A percentile compares a stretch with the other conserved stretches of the same genome.
These are phyloP conservation scores for Neofusicoccum sp. DNA, from an alignment of 2,329 filamentous ascomycete genomes.

Conservation along the genomic window DNA sequence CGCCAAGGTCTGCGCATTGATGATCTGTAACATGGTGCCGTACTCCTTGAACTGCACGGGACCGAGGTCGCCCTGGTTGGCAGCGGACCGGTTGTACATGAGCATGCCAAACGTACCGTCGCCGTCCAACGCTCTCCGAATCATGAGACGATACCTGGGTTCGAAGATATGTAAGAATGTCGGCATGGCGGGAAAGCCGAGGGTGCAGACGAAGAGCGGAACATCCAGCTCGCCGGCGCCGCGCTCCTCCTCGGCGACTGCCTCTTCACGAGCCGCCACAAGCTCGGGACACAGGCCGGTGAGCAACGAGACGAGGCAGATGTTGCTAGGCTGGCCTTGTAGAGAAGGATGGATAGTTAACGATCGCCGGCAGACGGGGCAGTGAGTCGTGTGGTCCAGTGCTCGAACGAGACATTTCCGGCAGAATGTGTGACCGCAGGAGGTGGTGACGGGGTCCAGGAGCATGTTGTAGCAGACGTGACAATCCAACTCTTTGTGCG, in stretches of 20 bases:
- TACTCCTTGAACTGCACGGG: constrained; percentile 67
- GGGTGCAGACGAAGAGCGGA: constrained; percentile 78
- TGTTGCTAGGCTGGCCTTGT: constrained; percentile 60
- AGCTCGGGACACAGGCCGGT: constrained; percentile 68
- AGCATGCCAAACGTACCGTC: constrained; percentile 85
- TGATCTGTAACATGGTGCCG: constrained; percentile 77
- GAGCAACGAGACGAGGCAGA: constrained; percentile 64
- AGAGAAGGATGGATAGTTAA: constrained; percentile 59
- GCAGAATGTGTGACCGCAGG: constrained; percentile 89
- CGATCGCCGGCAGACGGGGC: constrained; percentile 75
- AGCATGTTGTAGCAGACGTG: constrained; percentile 85
- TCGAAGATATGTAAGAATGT: constrained; percentile 92
- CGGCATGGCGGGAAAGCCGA: constrained; percentile 78
- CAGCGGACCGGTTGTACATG: constrained; percentile 62
- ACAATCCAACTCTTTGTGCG: constrained; percentile 77
- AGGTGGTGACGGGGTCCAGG: constrained; percentile 79
- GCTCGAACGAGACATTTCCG: constrained; percentile 75
- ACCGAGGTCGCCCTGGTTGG: constrained; percentile 55
- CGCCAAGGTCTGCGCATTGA: constrained; percentile 70
- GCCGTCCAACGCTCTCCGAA: constrained; percentile 73
- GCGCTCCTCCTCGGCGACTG: constrained; percentile 60
- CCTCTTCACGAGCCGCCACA: constrained; percentile 60
- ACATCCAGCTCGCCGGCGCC: constrained; percentile 57
- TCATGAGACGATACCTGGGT: constrained; percentile 88
- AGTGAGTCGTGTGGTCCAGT: constrained; percentile 75